phyloP scores from a whole-genome alignment of 257 asterid species.

The Solanum chilense region DNA sequence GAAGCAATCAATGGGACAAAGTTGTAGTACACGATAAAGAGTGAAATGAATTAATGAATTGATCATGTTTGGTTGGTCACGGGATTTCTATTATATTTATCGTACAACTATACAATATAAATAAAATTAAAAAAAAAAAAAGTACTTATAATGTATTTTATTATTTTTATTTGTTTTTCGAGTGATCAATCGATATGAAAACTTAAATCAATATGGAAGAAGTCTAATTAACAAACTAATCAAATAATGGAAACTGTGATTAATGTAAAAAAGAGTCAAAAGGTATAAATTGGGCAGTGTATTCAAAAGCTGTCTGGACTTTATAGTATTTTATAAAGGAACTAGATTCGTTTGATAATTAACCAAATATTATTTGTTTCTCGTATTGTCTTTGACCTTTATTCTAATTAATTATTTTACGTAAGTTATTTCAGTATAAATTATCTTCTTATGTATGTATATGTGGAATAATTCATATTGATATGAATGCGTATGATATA shows the following conservation, averaged over 20 bases:
- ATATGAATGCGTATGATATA: too few relatives aligned
- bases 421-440: too few relatives aligned
- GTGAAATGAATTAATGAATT: not conserved
- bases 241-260: not conserved
- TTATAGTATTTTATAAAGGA: not conserved
- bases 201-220: not conserved
- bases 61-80: not conserved
- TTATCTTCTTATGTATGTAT: too few relatives aligned
- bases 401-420: too few relatives aligned
- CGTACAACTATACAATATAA: not conserved
- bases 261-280: not conserved
- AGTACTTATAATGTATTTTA: not conserved
- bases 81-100: not conserved
- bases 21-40: not conserved
- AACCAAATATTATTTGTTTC: not conserved
- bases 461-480: too few relatives aligned
- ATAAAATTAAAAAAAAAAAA: not conserved
- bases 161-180: not conserved
- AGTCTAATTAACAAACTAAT: not conserved
- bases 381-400: not conserved
- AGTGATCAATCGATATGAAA: not conserved
- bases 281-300: not conserved
- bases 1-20: not conserved
- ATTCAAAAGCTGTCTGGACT: not conserved
- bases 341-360: not conserved